Evolutionary conservation across 352 stramenopile species (phyloP), one percentile per base, ranked within the genome.

Genomic region (Phytophthora macrochlamydospora): DNA sequence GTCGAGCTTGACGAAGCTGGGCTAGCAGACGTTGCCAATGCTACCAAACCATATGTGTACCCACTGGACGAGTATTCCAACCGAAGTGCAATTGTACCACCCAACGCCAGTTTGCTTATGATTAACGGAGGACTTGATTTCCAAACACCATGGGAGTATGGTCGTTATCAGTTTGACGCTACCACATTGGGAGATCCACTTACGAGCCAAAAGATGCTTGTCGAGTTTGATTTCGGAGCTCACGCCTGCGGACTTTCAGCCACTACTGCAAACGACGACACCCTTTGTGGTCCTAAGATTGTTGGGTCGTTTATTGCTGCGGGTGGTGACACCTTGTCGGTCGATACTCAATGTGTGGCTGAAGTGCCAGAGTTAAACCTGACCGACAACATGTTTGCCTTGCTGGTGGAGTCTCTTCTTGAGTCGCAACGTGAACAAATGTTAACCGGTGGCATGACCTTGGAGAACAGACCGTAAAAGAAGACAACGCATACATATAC

Each of bases 71-170:
- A 69, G 53, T 81, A 68, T 62, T 75, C 51, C 44, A 78, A 81
- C 64, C 35, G 69, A 18, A 76, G 69, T 28, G 68, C 75, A 9
- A 51, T 32, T 33, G 63, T 80, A 2, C 75, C 73, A 14, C 43
- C 49, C 9, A 67, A 76, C 46, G 50, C 73, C 3, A 83, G 60
- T 32, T 62, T 82, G 48, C 56, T 87, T n/a, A 7, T 87, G 13
- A 73, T 84, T 45, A 80, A 62, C 28, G 75, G 75, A 35, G 65
- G 68, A n/a, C 60, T 85, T n/a, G 73, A 85, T 48, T 76, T 76
- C 8, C 65, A 83, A 51, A 87, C 73, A 5, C 71, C 69, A 1
- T 64, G 64, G 59, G 73, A 83, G 46, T 83, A 76, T 63, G 77
- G 69, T 14, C 45, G 56, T 31, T 40, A 70, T 24, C 65, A 81